phyloP scores from a whole-genome alignment of 257 asterid species.

The Solanum verrucosum region DNA sequence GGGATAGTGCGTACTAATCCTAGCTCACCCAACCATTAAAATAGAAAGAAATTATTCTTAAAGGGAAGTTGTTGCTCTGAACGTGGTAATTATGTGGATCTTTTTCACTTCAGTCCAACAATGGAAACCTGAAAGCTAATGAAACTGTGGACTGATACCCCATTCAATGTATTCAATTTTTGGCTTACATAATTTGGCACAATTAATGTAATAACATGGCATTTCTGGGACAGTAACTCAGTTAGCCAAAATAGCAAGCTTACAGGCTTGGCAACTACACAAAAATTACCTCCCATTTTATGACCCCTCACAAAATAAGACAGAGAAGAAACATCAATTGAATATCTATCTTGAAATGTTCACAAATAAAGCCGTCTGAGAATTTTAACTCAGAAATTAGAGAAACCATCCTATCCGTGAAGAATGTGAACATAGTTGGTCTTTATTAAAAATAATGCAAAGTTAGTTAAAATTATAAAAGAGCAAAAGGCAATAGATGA shows the following conservation, averaged over 20 bases:
- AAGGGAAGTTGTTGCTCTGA: not conserved
- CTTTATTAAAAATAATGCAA: not conserved
- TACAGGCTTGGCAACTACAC: not conserved
- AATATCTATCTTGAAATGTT: not conserved
- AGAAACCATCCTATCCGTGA: not conserved
- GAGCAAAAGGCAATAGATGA: not conserved
- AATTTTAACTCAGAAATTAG: not conserved
- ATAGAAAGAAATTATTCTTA: not conserved
- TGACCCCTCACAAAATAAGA: not conserved
- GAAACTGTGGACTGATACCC: not conserved
- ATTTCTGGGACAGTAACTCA: not conserved
- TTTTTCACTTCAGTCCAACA: not conserved
- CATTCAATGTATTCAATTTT: not conserved
- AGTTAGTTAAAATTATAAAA: not conserved
- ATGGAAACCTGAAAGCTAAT: not conserved
- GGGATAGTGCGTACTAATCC: not conserved
- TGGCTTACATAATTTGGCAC: not conserved
- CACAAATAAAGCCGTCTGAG: not conserved
- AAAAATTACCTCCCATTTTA: not conserved
- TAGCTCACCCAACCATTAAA: not conserved
- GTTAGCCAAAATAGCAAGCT: not conserved
- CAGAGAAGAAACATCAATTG: not conserved
- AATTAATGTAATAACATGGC: not conserved
- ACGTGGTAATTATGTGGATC: not conserved
- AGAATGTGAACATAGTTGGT: not conserved